A percentile compares a stretch with the other conserved stretches of the same genome.
Conservation (phyloP, 192 early-diverging fungal species). For the Coemansia sp. region DNA sequence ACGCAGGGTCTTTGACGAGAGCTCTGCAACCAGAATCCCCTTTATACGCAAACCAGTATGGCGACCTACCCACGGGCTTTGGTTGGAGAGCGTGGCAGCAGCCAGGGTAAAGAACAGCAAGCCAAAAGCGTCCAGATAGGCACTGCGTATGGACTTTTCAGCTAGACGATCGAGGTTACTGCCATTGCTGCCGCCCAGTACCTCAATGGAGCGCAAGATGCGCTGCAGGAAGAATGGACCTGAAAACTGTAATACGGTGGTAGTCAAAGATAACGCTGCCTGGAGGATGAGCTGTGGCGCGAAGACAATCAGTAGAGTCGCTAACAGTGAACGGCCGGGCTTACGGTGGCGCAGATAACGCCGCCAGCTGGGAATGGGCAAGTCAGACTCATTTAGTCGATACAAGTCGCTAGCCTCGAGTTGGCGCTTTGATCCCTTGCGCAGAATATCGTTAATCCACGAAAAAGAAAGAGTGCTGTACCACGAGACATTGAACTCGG, state of each 20-base stretch:
- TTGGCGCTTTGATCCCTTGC: constrained; percentile 54
- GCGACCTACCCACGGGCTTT: constrained; percentile 66
- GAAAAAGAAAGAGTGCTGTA: constrained; percentile 49
- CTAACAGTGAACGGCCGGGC: constrained; percentile 33
- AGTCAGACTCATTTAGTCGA: constrained; percentile 55
- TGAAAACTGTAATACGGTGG: constrained; percentile 42
- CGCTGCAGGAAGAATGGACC: constrained; percentile 63
- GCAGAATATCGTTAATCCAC: constrained; percentile 64
- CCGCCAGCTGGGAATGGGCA: constrained; percentile 46
- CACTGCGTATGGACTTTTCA: constrained; percentile 14
- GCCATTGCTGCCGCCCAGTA: constrained; percentile 19
- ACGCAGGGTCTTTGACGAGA: constrained; percentile 65
- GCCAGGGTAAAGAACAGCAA: constrained; percentile 56
- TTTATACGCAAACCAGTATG: constrained; percentile 64
- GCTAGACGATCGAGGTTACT: not conserved
- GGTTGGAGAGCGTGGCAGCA: constrained; percentile 52
- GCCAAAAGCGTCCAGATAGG: constrained; percentile 65
- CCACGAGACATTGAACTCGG: constrained; percentile 35
- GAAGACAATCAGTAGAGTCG: constrained; percentile 40
- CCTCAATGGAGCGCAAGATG: constrained; percentile 59
- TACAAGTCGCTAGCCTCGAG: constrained; percentile 66
- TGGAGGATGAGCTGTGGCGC: constrained; percentile 51
- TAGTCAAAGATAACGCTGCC: constrained; percentile 28
- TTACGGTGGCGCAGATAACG: constrained; percentile 29
- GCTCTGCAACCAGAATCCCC: constrained; percentile 64